Evolutionary conservation across 1,139 yeast genomes (phyloP), one percentile per base, ranked within the genome.

Genomic region (Diutina mesorugosa): DNA sequence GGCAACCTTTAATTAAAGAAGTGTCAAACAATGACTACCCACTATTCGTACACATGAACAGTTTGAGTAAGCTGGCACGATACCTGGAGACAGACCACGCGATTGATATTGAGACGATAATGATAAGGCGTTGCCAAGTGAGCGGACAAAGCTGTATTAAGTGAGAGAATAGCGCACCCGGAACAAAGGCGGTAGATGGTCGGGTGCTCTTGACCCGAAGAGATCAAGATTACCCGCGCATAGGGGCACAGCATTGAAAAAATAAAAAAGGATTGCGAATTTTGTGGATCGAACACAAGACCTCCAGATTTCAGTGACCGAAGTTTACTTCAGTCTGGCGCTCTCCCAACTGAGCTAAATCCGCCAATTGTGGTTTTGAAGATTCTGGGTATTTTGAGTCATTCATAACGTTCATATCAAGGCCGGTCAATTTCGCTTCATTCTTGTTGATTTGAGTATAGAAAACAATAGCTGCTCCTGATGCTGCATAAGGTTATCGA

Each of bases 251-350:
- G 14, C 14, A 35, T 35, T 6, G 4, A 47, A 47, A 47, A 47
- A 28, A 14, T 12, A 18, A 28, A 47, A 47, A 47, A 6, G 4
- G 8, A 14, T 2, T 45, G 50, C 50, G 50, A 47, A 18, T 47
- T 47, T 47, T 47, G 50, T 47, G 50, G 50, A 47, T 47, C 50
- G 50, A 47, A 47, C 50, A 47, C 50, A 47, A 47, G 50, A 47
- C 50, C 50, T 47, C 50, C 50, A 47, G 50, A 47, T 47, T 21
- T 47, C 50, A 47, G 50, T 45, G 50, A 47, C 50, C 50, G 32
- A 47, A 47, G 50, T 47, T 47, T 21, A 47, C 50, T 47, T 47
- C 50, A 47, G 50, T 47, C 50, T 47, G 50, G 50, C 50, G 50
- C 50, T 47, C 50, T 47, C 50, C 50, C 50, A 47, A 47, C 50